Base-by-base conservation (phyloP, 768 basidiomycete genomes). In the Asterophora parasitica region DNA sequence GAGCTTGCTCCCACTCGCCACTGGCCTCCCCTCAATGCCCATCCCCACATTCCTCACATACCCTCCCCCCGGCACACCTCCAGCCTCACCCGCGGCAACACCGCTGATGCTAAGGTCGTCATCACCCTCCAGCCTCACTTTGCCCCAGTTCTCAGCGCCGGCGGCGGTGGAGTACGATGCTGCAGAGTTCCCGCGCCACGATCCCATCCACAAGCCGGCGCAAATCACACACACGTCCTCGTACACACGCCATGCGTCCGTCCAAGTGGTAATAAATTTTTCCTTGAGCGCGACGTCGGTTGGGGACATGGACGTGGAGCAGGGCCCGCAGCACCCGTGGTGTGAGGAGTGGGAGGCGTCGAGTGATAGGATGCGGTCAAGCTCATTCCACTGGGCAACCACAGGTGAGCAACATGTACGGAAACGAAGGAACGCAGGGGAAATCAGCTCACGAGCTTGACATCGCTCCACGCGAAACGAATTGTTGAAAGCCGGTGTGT, bases 191-290 rank as follows among this genome's bases (percentile, higher is more conserved):
- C 70, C 68, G 23, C 82, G 72, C 81, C 76, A 86, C 3, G 76
- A 72, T 11, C 87, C 85, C 57, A 83, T 76, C 88, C 87, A 91
- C n/a, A 89, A 72, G 2, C 85, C 81, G 0, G 88, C 89, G 57
- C 89, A 91, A 37, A 89, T 71, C 33, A 90, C 70, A 52, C 90
- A 92, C 16, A 85, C 83, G 50, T 92, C 90, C 65, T 92, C 89
- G 56, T 92, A 92, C 10, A 91, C 71, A 19, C 79, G 77, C 87
- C 88, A 90, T 7, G 78, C 77, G 52, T 90, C 89, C 11, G 80
- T 74, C 85, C 85, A 88, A 2, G 72, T 55, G 3, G 78, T 71
- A 15, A 76, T 59, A 7, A 70, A 50, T 46, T 70, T 75, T 9
- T 66, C 61, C 58, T 69, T 75, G 4, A 57, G 39, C 13, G 47